phyloP scores from a whole-genome alignment of 495 filamentous ascomycete species.

The Xylona heveae region DNA sequence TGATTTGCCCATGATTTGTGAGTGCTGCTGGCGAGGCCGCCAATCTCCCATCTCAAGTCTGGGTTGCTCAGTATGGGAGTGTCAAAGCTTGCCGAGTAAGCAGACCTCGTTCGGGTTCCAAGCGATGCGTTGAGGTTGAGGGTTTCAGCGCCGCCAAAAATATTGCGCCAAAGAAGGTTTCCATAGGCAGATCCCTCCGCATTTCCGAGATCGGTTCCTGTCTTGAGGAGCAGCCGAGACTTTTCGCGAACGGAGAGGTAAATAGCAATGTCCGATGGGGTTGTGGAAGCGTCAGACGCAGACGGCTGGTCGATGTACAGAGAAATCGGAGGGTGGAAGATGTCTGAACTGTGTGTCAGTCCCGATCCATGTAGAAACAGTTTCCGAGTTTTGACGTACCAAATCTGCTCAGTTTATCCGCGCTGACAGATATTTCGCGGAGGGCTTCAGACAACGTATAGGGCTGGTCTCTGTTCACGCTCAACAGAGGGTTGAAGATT shows the following conservation, averaged over 20 bases:
- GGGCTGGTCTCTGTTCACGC: slow-evolving; percentile 35
- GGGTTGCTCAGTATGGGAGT: slow-evolving; percentile 68
- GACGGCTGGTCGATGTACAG: slow-evolving; percentile 56
- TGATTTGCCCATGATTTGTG: slow-evolving; percentile 83
- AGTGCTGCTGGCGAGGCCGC: slow-evolving; percentile 57
- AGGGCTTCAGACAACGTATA: slow-evolving; percentile 65
- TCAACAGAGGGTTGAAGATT: slow-evolving; percentile 57
- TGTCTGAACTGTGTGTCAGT: slow-evolving; percentile 26
- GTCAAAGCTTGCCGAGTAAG: slow-evolving; percentile 67
- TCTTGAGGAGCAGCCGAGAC: slow-evolving; percentile 59
- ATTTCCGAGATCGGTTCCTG: slow-evolving; percentile 81
- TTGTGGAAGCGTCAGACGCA: slow-evolving; percentile 27
- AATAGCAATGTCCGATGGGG: slow-evolving; percentile 55
- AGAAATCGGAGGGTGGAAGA: slow-evolving; percentile 68
- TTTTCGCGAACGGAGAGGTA: slow-evolving; percentile 59
- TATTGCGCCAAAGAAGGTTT: slow-evolving; percentile 64
- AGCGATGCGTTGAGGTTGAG: slow-evolving; percentile 64
- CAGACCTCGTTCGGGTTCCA: slow-evolving; percentile 72
- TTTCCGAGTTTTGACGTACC: slow-evolving; percentile 28
- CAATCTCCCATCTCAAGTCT: slow-evolving; percentile 49
- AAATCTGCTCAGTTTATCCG: slow-evolving; percentile 57
- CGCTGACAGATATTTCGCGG: slow-evolving; percentile 38
- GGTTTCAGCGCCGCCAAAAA: slow-evolving; percentile 89
- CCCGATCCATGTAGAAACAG: background rate
- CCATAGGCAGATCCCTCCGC: slow-evolving; percentile 81